Evolutionary conservation across 129 eudicot species (phyloP), one percentile per base, ranked within the genome.

Genomic region (Kitagawia praeruptora): DNA sequence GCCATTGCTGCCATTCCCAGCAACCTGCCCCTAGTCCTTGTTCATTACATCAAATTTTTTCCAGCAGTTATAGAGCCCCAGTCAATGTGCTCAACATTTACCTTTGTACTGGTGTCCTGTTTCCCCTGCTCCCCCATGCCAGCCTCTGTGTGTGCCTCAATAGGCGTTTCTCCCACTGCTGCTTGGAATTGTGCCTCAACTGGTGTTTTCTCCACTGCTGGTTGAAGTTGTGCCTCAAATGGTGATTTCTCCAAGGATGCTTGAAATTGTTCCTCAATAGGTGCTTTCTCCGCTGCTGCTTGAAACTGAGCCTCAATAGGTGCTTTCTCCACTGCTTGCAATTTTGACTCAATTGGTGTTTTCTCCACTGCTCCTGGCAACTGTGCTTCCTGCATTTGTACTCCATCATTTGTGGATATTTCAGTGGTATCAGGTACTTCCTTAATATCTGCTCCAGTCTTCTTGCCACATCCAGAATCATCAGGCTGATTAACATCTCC

Each of bases 1-100:
- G 76, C 79, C 86, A 58, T 58, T 76, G 84, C 86, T 41, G 31
- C 89, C 84, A 71, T 88, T 91, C 85, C 84, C 84, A 2, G 53
- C 41, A n/a, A 61, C 85, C 47, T 82, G 83, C 73, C 78, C 87
- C n/a, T 56, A 78, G 4, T 51, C 66, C 67, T 83, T 80, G 28
- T 46, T 56, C n/a, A 19, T 8, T 70, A 72, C 37, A 69, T 71
- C 37, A 69, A 41, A 51, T 34, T 66, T 34, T 53, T 81, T 19
- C 66, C 76, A 18, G 46, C 75, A 70, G 25, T 39, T 70, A 6
- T 8, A 38, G 75, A 61, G 34, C 34, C 69, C n/a, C 23, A 67
- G 39, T 28, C 73, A 67, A 25, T 67, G 73, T 67, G 73, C 39
- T 31, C 42, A 14, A 31, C 9, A 28, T 28, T 38, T 48, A 40